Evolutionary conservation across 345 rosid species (phyloP).

Genomic region (Rhodamnia rubescens): DNA sequence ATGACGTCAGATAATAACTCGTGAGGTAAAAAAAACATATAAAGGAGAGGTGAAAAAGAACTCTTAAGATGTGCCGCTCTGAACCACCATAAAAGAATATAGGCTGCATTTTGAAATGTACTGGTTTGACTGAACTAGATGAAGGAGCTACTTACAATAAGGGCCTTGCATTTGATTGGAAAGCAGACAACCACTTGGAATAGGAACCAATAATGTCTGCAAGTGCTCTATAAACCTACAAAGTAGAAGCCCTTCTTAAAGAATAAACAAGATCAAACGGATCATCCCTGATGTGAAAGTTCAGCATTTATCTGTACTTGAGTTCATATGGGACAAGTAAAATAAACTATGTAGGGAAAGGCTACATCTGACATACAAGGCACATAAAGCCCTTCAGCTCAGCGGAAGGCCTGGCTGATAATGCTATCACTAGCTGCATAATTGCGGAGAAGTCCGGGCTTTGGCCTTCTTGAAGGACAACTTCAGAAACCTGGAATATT

Average conservation of each 20-base stretch:
- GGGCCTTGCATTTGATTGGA: slow-evolving; percentile 52
- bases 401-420: slow-evolving; percentile 43
- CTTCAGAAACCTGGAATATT: slow-evolving; percentile 73
- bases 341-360: neutral
- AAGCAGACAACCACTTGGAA: slow-evolving; percentile 77
- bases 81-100: neutral
- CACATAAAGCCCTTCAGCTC: slow-evolving; percentile 69
- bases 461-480: slow-evolving; percentile 56
- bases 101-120: neutral
- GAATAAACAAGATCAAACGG: neutral
- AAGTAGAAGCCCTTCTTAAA: slow-evolving; percentile 6
- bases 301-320: neutral
- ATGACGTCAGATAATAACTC: neutral
- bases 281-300: neutral
- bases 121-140: neutral
- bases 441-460: slow-evolving; percentile 63
- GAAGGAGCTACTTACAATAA: slow-evolving; percentile 51
- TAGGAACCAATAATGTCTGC: slow-evolving; percentile 92
- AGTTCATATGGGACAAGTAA: neutral
- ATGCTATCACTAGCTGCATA: slow-evolving; percentile 65
- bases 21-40: neutral
- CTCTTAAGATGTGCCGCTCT: neutral
- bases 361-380: slow-evolving; percentile 47
- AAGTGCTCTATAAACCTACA: slow-evolving; percentile 85
- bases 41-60: neutral